These are phyloP conservation scores for Dillenia turbinata DNA, from an alignment of 164 flowering plant species.

Conservation along the genomic window DNA sequence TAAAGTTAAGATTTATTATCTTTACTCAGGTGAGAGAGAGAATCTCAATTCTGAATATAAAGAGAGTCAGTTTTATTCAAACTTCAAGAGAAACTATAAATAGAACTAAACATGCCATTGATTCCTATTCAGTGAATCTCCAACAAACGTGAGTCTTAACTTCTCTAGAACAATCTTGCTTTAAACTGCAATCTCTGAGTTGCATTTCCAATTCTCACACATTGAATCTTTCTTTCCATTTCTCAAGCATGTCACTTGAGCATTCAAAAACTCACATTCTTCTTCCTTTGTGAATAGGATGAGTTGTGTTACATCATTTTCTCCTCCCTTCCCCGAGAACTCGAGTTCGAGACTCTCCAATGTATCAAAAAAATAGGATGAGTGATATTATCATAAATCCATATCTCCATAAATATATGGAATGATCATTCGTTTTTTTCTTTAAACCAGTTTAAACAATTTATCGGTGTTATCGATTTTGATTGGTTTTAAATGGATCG, in stretches of 20 bases:
- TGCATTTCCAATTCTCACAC: conserved; percentile 95
- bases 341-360: too few species aligned
- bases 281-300: conserved; percentile 82
- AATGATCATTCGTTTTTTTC: too few species aligned
- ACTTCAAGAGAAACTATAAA: conserved; percentile 71
- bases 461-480: too few species aligned
- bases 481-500: too few species aligned
- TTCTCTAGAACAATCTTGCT: conserved; percentile 68
- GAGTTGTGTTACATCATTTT: too few species aligned
- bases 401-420: conserved; percentile 64
- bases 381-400: conserved; percentile 82
- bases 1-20: too few species aligned
- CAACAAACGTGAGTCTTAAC: conserved; percentile 88
- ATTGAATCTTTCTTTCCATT: conserved; percentile 79
- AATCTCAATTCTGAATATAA: conserved; percentile 79
- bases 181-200: conserved; percentile 79
- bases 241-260: conserved; percentile 82
- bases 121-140: conserved; percentile 96
- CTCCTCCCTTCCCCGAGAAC: too few species aligned
- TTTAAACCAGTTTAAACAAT: too few species aligned
- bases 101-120: conserved; percentile 93
- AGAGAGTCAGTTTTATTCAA: conserved; percentile 68
- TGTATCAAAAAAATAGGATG: too few species aligned
- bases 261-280: conserved; percentile 84
- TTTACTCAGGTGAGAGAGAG: background rate